phyloP scores from a whole-genome alignment of 257 asterid genomes.

The Gardenia jasminoides region DNA sequence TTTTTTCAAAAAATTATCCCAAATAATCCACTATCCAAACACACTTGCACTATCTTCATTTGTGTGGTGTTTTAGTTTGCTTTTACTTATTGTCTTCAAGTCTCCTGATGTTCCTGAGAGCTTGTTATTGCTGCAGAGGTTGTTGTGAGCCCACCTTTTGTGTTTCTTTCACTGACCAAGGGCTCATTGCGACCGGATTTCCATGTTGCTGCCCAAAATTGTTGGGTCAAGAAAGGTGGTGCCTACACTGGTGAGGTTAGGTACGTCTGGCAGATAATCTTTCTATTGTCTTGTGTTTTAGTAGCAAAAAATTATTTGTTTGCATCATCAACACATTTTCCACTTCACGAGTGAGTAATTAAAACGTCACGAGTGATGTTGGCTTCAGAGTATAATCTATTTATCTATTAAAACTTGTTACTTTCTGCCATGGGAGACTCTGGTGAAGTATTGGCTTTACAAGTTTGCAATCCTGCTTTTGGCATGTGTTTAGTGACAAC shows the following conservation, averaged over 20 bases:
- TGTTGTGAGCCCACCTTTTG: constrained; percentile 94
- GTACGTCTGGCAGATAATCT: constrained; percentile 31
- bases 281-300: background rate
- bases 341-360: too few relatives aligned
- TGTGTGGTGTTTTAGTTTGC: too few relatives aligned
- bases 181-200: constrained; percentile 65
- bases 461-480: background rate
- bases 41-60: background rate
- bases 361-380: too few relatives aligned
- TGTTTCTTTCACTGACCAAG: constrained; percentile 75
- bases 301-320: too few relatives aligned
- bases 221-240: constrained; percentile 99
- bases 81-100: background rate
- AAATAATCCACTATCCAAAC: too few relatives aligned
- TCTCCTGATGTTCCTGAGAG: background rate
- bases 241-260: constrained; percentile 98
- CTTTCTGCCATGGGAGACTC: background rate
- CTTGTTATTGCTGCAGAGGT: constrained; percentile 62
- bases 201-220: constrained; percentile 95
- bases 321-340: too few relatives aligned
- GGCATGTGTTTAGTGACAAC: background rate
- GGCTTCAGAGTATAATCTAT: background rate
- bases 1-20: too few relatives aligned
- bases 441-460: background rate
- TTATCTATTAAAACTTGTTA: too few relatives aligned